Percentiles rank a stretch among this genome's conserved stretches.
phyloP scores from a whole-genome alignment of 805 yeast genomes.

The Peterozyma xylosa region DNA sequence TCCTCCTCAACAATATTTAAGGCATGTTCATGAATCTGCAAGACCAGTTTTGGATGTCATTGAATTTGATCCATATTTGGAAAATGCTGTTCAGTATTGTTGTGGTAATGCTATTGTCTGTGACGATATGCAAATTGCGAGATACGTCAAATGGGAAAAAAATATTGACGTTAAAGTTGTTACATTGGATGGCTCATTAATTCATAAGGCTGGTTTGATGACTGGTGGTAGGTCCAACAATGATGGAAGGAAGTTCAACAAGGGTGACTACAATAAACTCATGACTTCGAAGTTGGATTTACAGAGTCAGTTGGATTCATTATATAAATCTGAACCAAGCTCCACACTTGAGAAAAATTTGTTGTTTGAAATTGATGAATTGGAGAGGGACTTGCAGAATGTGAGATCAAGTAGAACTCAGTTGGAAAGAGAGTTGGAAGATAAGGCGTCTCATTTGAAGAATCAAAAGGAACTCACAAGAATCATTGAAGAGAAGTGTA shows the following conservation, averaged over 20 bases:
- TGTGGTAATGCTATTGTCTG: slow-evolving; percentile 77
- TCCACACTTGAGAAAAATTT: slow-evolving; percentile 49
- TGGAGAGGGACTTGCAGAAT: slow-evolving; percentile 28
- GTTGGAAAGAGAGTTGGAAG: slow-evolving; percentile 19
- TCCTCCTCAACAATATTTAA: slow-evolving; percentile 43
- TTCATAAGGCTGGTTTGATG: slow-evolving; percentile 84
- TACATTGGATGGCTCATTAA: slow-evolving; percentile 75
- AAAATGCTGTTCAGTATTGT: slow-evolving; percentile 72
- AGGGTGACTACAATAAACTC: slow-evolving; percentile 52
- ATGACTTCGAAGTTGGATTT: slow-evolving; percentile 44
- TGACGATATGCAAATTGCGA: slow-evolving; percentile 63
- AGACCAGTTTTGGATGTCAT: slow-evolving; percentile 72
- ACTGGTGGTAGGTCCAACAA: slow-evolving; percentile 74
- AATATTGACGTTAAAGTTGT: slow-evolving; percentile 59
- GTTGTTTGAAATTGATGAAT: slow-evolving; percentile 42
- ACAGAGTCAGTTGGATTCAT: slow-evolving; percentile 31
- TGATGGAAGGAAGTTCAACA: slow-evolving; percentile 62
- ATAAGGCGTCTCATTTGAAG: slow-evolving; percentile 36
- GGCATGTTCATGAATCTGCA: slow-evolving; percentile 45
- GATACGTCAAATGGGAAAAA: slow-evolving; percentile 60
- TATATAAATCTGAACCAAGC: slow-evolving; percentile 39
- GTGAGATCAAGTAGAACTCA: slow-evolving; percentile 19
- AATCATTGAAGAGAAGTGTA: slow-evolving; percentile 8
- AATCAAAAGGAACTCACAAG: slow-evolving; percentile 30
- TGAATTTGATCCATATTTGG: slow-evolving; percentile 58